Conservation (phyloP, 176 grass and related monocot species). For the Avena insularis region DNA sequence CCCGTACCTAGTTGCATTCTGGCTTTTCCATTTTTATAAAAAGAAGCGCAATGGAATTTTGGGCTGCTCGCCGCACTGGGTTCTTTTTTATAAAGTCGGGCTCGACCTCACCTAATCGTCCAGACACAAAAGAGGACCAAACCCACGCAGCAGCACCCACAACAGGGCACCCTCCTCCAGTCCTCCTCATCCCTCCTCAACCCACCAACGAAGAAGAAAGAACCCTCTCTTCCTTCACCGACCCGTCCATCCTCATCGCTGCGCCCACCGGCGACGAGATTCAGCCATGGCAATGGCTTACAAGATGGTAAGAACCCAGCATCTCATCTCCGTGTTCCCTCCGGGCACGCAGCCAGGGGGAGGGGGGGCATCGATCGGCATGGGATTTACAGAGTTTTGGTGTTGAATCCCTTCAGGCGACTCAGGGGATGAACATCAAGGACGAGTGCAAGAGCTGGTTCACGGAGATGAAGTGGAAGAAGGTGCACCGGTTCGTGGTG, state of each 20-base stretch:
- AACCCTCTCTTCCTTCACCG: background rate
- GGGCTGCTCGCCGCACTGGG: conserved; percentile 13
- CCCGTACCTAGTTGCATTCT: conserved; percentile 35
- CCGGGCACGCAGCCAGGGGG: background rate
- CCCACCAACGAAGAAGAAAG: conserved; percentile 1
- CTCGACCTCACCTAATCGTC: conserved; percentile 41
- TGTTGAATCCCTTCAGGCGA: conserved; percentile 51
- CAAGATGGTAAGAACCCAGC: conserved; percentile 71
- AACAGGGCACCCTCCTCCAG: background rate
- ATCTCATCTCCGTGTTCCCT: background rate
- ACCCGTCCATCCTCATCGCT: background rate
- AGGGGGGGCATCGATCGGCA: background rate
- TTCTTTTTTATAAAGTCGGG: conserved; percentile 49
- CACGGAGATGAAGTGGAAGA: conserved; percentile 98
- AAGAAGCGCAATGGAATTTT: conserved; percentile 36
- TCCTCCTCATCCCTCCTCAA: conserved; percentile 17
- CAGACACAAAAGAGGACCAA: conserved; percentile 40
- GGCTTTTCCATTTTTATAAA: conserved; percentile 9
- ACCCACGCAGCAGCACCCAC: background rate
- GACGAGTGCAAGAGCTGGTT: conserved; percentile 92
- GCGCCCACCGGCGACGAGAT: conserved; percentile 35
- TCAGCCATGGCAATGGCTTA: conserved; percentile 94
- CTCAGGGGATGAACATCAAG: conserved; percentile 90
- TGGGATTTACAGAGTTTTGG: background rate
- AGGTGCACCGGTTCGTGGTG: conserved; percentile 86